Evolutionary conservation across 2,329 filamentous ascomycete species (phyloP).

Genomic region (Aspergillus flavus): DNA sequence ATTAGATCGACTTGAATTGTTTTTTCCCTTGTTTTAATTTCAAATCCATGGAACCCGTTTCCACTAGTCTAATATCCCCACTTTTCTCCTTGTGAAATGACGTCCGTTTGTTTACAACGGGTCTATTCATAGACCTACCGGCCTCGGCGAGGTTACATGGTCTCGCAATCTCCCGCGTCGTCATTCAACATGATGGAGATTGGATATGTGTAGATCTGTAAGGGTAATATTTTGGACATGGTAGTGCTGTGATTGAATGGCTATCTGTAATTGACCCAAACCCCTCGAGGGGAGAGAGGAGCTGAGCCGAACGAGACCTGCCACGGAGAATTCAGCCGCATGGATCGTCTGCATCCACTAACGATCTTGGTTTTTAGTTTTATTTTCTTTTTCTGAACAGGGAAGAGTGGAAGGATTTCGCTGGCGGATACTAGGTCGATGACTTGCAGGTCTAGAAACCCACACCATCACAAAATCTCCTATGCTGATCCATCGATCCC

Average conservation of each 20-base stretch:
- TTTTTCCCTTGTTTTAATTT: background rate
- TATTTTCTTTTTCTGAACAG: background rate
- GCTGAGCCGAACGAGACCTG: background rate
- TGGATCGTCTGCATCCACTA: background rate
- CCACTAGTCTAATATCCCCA: background rate
- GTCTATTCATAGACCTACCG: background rate
- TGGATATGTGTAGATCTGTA: background rate
- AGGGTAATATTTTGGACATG: background rate
- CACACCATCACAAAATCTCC: background rate
- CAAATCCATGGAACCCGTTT: background rate
- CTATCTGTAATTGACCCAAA: background rate
- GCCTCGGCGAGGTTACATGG: background rate
- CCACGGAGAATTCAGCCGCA: slow-evolving; percentile 1
- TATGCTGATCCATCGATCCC: background rate
- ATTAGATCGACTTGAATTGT: background rate
- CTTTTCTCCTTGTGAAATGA: background rate
- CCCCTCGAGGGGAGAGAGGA: background rate
- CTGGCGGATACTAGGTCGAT: background rate
- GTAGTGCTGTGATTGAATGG: background rate
- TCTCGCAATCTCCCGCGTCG: background rate
- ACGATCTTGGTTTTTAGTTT: background rate
- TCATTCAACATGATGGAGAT: background rate
- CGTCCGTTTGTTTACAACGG: background rate
- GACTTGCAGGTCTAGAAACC: slow-evolving; percentile 9
- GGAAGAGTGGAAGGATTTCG: slow-evolving; percentile 4